phyloP scores from a whole-genome alignment of 371 early-diverging fungal species.

The Cokeromyces recurvatus region DNA sequence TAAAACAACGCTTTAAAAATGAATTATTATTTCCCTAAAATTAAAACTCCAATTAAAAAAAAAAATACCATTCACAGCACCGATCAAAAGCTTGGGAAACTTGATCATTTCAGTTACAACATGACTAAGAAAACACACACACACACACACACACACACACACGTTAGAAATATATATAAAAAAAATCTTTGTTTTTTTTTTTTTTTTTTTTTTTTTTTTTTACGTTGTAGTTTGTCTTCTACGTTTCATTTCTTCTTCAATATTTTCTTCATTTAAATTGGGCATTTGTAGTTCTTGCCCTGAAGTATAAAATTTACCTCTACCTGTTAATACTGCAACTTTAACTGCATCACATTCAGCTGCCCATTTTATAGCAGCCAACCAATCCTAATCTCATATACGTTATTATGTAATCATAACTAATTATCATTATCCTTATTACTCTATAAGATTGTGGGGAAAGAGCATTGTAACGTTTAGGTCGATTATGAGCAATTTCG shows the following conservation, averaged over 20 bases:
- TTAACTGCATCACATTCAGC: conserved; percentile 45
- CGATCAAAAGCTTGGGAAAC: conserved; percentile 69
- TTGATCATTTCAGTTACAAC: conserved; percentile 54
- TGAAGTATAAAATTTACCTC: conserved; percentile 63
- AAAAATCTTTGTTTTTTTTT: background rate
- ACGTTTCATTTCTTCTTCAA: conserved; percentile 23
- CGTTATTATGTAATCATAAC: background rate
- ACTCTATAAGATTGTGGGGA: conserved; percentile 55
- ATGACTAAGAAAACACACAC: no score
- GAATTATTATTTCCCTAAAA: background rate
- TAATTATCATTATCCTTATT: background rate
- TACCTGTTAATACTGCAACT: conserved; percentile 63
- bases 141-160: no score
- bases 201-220: background rate
- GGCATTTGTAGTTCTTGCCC: conserved; percentile 58
- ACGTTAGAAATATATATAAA: no score
- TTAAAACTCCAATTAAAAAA: background rate
- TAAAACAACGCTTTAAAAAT: background rate
- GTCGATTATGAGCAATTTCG: conserved; percentile 67
- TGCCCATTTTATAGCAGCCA: conserved; percentile 53
- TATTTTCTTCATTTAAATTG: conserved; percentile 22
- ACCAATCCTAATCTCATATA: conserved; percentile 51
- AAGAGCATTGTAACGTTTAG: conserved; percentile 62
- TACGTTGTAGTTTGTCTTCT: conserved; percentile 22
- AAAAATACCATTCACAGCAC: conserved; percentile 62